Base-by-base conservation (phyloP, 2,329 filamentous ascomycete genomes). In the Penicillium hesseltinei region DNA sequence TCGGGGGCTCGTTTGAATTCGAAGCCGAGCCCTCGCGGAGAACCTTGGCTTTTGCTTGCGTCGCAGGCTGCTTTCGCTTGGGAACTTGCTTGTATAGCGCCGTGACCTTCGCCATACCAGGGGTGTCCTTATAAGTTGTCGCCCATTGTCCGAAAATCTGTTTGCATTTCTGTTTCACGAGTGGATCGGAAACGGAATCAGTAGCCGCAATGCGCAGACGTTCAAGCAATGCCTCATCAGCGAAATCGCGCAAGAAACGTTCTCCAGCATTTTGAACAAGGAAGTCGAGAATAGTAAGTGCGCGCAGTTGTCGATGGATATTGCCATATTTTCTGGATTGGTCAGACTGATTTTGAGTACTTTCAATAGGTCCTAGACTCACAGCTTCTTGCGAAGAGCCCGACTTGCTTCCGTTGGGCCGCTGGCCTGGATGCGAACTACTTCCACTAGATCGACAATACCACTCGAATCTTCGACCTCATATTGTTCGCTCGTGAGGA, bases 311-410 rank as follows among this genome's bases (percentile, higher is more conserved):
- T 49, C 92, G 88, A 75, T 97, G 93, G n/a, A 90, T 82, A 69
- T 87, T 96, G 67, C 94, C 94, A 76, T 99, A 97, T 79, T 99
- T 99, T 38, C 85, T 88, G 61, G 3, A 35, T 4, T 33, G 38
- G 13, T 25, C 27, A 51, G 25, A 49, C 66, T 50, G 65, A 58
- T 53, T 45, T 40, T 21, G 29, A 47, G 21, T 33, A 42, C 27
- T 51, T 27, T 29, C 11, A 45, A 29, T 21, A 19, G 9, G 9
- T 33, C 25, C 19, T 19, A 38, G 9, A 73, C 84, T 70, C 74
- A 88, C 82, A 99, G 85, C 80, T 97, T 97, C 84, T 99, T 99
- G 59, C 94, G 87, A 67, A 99, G 84, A 47, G 94, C 92, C 70
- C 94, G 86, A 53, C 93, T 91, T 58, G 92, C 92, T 79, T 99